Base-by-base conservation (phyloP, 2,329 filamentous ascomycete genomes). In the Beauveria scarabaeidicola region DNA sequence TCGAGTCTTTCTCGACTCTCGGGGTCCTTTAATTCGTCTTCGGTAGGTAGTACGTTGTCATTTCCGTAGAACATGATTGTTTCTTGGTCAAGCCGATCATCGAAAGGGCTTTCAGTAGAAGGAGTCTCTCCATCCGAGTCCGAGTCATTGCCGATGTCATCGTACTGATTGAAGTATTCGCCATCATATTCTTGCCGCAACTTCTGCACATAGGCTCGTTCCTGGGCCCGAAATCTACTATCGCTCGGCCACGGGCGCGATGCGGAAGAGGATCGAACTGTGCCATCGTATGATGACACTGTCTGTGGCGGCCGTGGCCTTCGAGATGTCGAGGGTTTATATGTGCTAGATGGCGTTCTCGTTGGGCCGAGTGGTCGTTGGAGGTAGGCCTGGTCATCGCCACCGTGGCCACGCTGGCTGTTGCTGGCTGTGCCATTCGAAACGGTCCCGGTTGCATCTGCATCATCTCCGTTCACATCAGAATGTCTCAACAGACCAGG, bases 171-270 rank as follows among this genome's bases (percentile, higher is more conserved):
- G 63, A 91, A 89, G 75, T 92, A 94, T 65, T 90, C 74, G 61
- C 71, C 70, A 46, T 68, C 68, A 53, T 74, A 72, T 65, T 94
- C 90, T 70, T 95, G 90, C 61, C 91, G 86, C 69, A 97, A 83
- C 66, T 93, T 87, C 73, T 96, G 91, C 38, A 97, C 88, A 70
- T 99, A 99, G 60, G 93, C 93, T 70, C 92, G 90, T 73, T 97
- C 93, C 74, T 97, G 81, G 60, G 78, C 83, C n/a, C 77, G 75
- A 41, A 75, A 75, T 46, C 72, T 66, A 60, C 70, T 75, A 53
- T 79, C 78, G 63, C 70, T 78, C 67, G 73, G 77, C 63, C 75
- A 69, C 60, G 72, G 74, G 52, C 80, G 75, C 44, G 82, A 75
- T 74, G 84, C 74, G 70, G 83, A 74, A 65, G 79, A 69, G 67